A percentile compares a stretch with the other conserved stretches of the same genome.
phyloP scores from a whole-genome alignment of 1,139 yeast species.

The Blastobotrys buckinghamii region DNA sequence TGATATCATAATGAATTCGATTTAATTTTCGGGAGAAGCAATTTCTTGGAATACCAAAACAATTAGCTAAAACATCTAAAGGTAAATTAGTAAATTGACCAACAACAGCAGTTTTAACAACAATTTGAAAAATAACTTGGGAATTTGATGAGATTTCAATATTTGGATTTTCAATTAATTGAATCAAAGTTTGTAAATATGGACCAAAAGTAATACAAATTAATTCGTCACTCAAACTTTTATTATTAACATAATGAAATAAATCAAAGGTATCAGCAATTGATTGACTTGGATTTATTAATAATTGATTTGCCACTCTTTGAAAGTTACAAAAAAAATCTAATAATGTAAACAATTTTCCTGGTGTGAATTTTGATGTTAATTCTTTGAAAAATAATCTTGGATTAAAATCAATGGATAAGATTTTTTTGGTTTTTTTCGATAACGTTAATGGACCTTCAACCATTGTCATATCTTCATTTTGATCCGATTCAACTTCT shows the following conservation, averaged over 20 bases:
- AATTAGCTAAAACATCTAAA: background rate
- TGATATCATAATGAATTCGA: conserved; percentile 9
- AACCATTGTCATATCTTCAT: background rate
- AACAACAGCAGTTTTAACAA: background rate
- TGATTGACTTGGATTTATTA: background rate
- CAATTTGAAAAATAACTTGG: background rate
- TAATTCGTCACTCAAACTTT: background rate
- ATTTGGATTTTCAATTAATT: background rate
- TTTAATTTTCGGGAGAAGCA: background rate
- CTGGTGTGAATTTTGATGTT: background rate
- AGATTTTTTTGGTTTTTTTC: background rate
- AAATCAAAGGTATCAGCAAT: conserved; percentile 5
- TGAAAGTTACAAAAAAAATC: conserved; percentile 1
- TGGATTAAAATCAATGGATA: background rate
- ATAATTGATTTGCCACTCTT: background rate
- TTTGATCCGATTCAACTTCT: background rate
- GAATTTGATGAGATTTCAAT: background rate
- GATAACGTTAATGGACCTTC: conserved; percentile 4
- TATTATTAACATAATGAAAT: background rate
- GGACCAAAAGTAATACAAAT: conserved; percentile 1
- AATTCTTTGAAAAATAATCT: background rate
- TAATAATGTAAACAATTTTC: background rate
- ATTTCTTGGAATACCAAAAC: conserved; percentile 2
- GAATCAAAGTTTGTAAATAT: background rate
- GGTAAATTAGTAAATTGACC: background rate